phyloP scores from a whole-genome alignment of 2,329 filamentous ascomycete species.

The Curvularia sp. region DNA sequence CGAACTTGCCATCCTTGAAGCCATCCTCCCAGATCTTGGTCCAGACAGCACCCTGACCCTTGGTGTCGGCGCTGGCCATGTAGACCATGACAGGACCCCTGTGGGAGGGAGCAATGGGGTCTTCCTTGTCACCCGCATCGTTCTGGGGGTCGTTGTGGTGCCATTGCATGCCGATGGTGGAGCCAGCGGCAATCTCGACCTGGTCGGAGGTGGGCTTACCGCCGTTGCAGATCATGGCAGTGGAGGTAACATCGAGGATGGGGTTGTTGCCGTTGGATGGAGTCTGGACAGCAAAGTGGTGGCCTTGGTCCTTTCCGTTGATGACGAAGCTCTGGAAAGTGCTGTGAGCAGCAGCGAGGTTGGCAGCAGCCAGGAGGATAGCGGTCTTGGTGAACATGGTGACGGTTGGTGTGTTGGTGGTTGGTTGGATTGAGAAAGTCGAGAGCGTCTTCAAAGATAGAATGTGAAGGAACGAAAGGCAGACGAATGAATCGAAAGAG shows the following conservation, averaged over 20 bases:
- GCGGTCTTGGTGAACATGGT: slow-evolving; percentile 46
- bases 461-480: slow-evolving; percentile 31
- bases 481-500: slow-evolving; percentile 41
- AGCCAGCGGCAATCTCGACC: slow-evolving; percentile 57
- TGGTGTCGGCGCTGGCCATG: slow-evolving; percentile 54
- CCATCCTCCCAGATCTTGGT: slow-evolving; percentile 55
- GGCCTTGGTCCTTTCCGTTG: slow-evolving; percentile 43
- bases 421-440: slow-evolving; percentile 19
- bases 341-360: slow-evolving; percentile 46
- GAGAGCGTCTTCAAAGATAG: slow-evolving; percentile 32
- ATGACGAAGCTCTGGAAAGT: slow-evolving; percentile 55
- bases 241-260: slow-evolving; percentile 47
- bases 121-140: slow-evolving; percentile 52
- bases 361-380: slow-evolving; percentile 44
- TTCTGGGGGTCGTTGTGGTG: slow-evolving; percentile 55
- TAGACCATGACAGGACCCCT: slow-evolving; percentile 62
- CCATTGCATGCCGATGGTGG: slow-evolving; percentile 57
- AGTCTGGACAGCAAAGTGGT: slow-evolving; percentile 55
- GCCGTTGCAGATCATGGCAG: slow-evolving; percentile 49
- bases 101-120: slow-evolving; percentile 63
- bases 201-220: slow-evolving; percentile 47
- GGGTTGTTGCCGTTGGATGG: slow-evolving; percentile 51
- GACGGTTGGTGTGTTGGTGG: slow-evolving; percentile 27
- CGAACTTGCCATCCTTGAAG: slow-evolving; percentile 47
- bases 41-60: slow-evolving; percentile 60